These are phyloP conservation scores for Agrostemma githago DNA, from an alignment of 148 eudicot genomes.

Conservation along the genomic window DNA sequence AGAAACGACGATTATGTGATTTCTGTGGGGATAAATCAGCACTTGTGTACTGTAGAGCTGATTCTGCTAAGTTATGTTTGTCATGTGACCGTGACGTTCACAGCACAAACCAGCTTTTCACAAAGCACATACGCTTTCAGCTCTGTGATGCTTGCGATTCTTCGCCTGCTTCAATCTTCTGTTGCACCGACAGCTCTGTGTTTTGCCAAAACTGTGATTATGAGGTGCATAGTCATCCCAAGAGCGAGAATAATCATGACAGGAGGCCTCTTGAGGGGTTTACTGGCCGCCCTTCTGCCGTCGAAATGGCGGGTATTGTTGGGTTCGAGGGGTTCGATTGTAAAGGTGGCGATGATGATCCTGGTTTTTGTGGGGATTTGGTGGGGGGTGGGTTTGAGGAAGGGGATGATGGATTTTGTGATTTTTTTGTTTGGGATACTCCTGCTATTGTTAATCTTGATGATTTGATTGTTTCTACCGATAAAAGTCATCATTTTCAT, in stretches of 20 bases:
- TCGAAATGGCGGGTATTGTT: constrained; percentile 40
- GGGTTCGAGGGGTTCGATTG: constrained; percentile 54
- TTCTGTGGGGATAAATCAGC: constrained; percentile 52
- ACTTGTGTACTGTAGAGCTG: constrained; percentile 70
- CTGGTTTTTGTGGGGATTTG: constrained; percentile 20
- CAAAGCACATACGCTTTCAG: constrained; percentile 60
- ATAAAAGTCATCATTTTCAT: constrained; percentile 26
- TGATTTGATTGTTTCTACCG: constrained; percentile 37
- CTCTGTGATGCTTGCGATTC: constrained; percentile 70
- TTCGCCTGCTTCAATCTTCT: constrained; percentile 58
- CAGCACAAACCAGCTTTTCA: constrained; percentile 62
- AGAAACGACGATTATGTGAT: constrained; percentile 54
- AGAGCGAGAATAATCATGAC: constrained; percentile 32
- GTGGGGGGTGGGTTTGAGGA: constrained; percentile 16
- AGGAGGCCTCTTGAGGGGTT: constrained; percentile 79
- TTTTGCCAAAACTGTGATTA: constrained; percentile 87
- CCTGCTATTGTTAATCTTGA: constrained; percentile 33
- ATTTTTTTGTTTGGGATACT: constrained; percentile 32
- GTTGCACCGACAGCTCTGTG: constrained; percentile 42
- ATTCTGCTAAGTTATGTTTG: constrained; percentile 72
- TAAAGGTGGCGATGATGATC: constrained; percentile 14
- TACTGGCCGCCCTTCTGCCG: constrained; percentile 50
- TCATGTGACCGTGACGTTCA: constrained; percentile 72
- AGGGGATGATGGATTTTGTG: constrained; percentile 35
- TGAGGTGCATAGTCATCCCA: constrained; percentile 37